Conservation (phyloP, 257 asterid species). For the Solanum chilense region DNA sequence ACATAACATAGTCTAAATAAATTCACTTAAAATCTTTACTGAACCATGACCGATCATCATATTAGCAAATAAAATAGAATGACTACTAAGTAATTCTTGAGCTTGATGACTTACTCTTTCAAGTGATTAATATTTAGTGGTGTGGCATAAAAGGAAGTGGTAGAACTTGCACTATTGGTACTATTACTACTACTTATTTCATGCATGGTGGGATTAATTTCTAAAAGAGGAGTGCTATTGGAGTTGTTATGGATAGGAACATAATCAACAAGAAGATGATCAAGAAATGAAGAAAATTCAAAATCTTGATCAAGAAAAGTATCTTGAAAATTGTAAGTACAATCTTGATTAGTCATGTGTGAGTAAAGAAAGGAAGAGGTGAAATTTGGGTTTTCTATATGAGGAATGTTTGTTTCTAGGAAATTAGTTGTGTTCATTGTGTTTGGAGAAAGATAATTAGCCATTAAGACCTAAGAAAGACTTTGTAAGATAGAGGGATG, state of each 20-base stretch:
- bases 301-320: background rate
- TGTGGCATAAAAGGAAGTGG: background rate
- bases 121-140: background rate
- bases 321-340: background rate
- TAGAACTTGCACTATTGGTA: background rate
- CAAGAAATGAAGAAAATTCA: background rate
- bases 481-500: background rate
- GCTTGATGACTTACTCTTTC: background rate
- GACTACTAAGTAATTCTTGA: too few relatives aligned
- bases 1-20: background rate
- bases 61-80: background rate
- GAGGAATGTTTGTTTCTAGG: background rate
- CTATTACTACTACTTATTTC: background rate
- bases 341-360: background rate
- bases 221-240: background rate
- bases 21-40: background rate
- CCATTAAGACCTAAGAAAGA: background rate
- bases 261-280: background rate
- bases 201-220: background rate
- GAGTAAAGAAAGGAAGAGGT: background rate
- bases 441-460: background rate
- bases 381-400: background rate
- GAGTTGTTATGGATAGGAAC: background rate
- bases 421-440: background rate
- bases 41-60: background rate